These are phyloP conservation scores for Penicillium canariense DNA, from an alignment of 495 filamentous ascomycete species.

Conservation along the genomic window DNA sequence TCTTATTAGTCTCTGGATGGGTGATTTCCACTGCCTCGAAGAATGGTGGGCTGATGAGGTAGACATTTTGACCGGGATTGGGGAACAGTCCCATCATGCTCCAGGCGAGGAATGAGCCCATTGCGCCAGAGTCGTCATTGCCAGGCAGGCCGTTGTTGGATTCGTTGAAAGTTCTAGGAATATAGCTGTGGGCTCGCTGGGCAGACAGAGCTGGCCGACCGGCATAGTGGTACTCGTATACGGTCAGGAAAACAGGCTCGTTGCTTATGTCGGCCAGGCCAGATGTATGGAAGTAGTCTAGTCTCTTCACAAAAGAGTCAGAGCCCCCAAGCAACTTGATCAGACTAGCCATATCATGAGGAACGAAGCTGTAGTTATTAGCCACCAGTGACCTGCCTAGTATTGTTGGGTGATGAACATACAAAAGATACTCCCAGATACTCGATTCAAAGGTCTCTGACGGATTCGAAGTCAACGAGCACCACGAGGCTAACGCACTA, in stretches of 20 bases:
- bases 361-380: constrained; percentile 51
- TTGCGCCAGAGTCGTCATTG: constrained; percentile 64
- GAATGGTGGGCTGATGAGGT: constrained; percentile 65
- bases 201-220: constrained; percentile 65
- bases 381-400: background rate
- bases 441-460: constrained; percentile 70
- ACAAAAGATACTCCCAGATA: constrained; percentile 66
- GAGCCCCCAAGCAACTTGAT: constrained; percentile 61
- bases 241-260: constrained; percentile 68
- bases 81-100: constrained; percentile 62
- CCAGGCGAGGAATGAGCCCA: constrained; percentile 60
- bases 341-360: constrained; percentile 64
- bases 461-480: constrained; percentile 62
- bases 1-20: constrained; percentile 56
- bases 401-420: constrained; percentile 3
- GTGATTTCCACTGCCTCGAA: constrained; percentile 64
- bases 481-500: constrained; percentile 52
- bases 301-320: constrained; percentile 54
- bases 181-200: constrained; percentile 59
- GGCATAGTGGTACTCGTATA: constrained; percentile 71
- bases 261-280: constrained; percentile 68
- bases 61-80: constrained; percentile 62
- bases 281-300: constrained; percentile 66
- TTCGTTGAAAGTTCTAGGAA: constrained; percentile 60
- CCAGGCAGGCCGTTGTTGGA: constrained; percentile 61